Conservation (phyloP, 805 yeast genomes). For the Myxozyma lipomycoides region DNA sequence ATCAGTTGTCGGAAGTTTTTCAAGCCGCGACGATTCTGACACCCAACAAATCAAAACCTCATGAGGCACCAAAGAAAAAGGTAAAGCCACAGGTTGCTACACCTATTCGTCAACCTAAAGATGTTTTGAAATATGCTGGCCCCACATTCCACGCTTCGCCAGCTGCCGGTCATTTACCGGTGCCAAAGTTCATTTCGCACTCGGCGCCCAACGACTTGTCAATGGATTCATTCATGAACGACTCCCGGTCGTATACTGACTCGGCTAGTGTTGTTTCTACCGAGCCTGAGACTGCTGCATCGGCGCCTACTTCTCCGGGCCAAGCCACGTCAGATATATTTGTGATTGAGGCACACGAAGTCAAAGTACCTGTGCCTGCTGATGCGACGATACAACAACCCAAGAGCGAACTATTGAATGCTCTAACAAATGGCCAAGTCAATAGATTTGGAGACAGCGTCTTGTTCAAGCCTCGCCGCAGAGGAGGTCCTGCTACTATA, state of each 20-base stretch:
- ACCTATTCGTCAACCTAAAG: constrained; percentile 8
- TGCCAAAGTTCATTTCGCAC: constrained; percentile 27
- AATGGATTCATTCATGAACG: constrained; percentile 6
- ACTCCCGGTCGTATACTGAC: not conserved
- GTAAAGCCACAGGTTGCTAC: constrained; percentile 1
- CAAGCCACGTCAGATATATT: not conserved
- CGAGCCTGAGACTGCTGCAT: not conserved
- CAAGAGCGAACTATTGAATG: not conserved
- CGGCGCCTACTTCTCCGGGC: constrained; percentile 6
- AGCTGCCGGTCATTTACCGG: constrained; percentile 31
- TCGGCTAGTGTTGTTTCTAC: not conserved
- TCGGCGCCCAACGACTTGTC: constrained; percentile 16
- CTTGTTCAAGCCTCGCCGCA: constrained; percentile 23
- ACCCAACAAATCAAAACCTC: not conserved
- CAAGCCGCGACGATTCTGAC: not conserved
- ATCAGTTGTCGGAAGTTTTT: not conserved
- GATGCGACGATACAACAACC: not conserved
- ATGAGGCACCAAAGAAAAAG: not conserved
- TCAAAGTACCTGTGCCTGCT: not conserved
- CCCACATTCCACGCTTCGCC: constrained; percentile 32
- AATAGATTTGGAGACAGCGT: constrained; percentile 21
- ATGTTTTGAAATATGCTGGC: constrained; percentile 27
- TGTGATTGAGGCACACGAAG: not conserved
- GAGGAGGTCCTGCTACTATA: constrained; percentile 1
- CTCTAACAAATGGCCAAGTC: not conserved